Conservation (phyloP, 345 rosid species). For the Eucalyptus brandiana region DNA sequence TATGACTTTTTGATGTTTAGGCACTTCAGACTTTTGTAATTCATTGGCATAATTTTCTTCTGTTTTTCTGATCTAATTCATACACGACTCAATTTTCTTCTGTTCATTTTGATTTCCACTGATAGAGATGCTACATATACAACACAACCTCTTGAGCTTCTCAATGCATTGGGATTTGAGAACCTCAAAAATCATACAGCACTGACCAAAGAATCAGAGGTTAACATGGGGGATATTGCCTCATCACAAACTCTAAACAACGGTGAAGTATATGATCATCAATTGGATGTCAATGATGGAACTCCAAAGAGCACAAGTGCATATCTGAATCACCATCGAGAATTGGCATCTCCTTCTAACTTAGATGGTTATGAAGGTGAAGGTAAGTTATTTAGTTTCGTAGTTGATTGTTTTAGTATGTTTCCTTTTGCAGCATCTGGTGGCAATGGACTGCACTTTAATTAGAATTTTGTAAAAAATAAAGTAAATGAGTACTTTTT, state of each 20-base stretch:
- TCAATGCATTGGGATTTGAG: slow-evolving; percentile 64
- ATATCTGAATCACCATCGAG: slow-evolving; percentile 14
- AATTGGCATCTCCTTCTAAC: slow-evolving; percentile 18
- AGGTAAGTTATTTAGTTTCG: background rate
- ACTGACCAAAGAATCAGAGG: slow-evolving; percentile 33
- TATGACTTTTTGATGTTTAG: background rate
- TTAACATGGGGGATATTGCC: slow-evolving; percentile 3
- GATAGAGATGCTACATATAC: slow-evolving; percentile 92
- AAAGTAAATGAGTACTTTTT: background rate
- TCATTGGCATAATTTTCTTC: background rate
- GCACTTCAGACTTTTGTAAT: background rate
- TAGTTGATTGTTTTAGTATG: background rate
- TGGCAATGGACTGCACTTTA: background rate
- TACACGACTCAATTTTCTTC: background rate
- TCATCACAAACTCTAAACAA: background rate
- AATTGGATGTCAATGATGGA: slow-evolving; percentile 12
- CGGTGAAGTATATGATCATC: slow-evolving; percentile 22
- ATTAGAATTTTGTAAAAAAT: background rate
- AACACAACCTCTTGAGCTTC: slow-evolving; percentile 95
- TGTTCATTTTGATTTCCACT: background rate
- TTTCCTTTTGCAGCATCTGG: background rate
- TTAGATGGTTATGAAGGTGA: slow-evolving; percentile 66
- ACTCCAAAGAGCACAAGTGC: slow-evolving; percentile 9
- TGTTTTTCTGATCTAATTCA: background rate
- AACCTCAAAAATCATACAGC: slow-evolving; percentile 17